Conservation (phyloP, 305 asterid species). For the Fraxinus albicans region DNA sequence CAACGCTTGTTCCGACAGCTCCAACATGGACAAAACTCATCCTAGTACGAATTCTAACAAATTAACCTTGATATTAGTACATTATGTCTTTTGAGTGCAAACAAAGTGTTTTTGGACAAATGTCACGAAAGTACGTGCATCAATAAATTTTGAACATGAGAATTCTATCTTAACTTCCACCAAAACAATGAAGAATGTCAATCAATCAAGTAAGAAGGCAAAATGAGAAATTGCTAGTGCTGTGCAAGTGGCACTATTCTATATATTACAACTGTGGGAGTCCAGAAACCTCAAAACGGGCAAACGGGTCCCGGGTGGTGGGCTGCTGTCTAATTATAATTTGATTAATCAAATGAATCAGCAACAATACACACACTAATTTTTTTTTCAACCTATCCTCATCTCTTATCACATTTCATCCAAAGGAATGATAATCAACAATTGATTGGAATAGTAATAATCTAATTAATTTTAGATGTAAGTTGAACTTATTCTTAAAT, state of each 20-base stretch:
- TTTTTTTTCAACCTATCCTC: background rate
- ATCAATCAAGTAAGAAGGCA: background rate
- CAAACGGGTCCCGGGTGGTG: background rate
- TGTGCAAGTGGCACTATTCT: conserved; percentile 9
- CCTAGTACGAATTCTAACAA: background rate
- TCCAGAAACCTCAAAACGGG: background rate
- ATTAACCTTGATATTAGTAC: background rate
- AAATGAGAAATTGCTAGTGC: conserved; percentile 9
- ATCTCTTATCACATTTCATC: background rate
- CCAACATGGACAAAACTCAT: background rate
- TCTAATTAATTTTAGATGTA: background rate
- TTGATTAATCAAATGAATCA: background rate
- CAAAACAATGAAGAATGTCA: background rate
- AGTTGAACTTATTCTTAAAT: background rate
- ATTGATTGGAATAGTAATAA: background rate
- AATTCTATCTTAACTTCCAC: background rate
- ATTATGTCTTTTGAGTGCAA: background rate
- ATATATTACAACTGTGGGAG: background rate
- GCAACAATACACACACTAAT: background rate
- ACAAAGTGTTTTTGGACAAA: background rate
- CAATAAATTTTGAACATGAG: background rate
- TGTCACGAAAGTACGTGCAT: background rate
- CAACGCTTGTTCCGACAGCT: background rate
- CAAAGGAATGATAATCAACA: background rate
- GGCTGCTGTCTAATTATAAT: background rate